Percentiles rank a stretch among this genome's conserved stretches.
Conservation (phyloP, 2,329 filamentous ascomycete genomes). For the Byssochlamys sp. region DNA sequence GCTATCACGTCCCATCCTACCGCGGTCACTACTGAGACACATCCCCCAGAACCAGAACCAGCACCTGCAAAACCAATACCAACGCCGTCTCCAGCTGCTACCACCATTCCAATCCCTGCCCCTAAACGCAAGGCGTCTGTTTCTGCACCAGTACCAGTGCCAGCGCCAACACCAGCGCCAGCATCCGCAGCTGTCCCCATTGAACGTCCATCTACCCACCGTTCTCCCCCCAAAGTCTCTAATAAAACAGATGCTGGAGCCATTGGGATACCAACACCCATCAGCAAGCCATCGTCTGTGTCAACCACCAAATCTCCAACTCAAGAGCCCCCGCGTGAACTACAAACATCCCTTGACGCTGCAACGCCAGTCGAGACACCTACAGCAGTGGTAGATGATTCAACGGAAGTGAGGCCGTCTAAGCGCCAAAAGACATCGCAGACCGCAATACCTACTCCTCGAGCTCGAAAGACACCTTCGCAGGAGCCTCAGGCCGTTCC, state of each 20-base stretch:
- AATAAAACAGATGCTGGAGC: neutral
- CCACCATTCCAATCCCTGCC: constrained; percentile 18
- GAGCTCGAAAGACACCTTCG: neutral
- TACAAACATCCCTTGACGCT: neutral
- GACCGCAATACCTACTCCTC: constrained; percentile 1
- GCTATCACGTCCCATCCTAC: neutral
- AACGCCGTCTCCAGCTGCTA: constrained; percentile 5
- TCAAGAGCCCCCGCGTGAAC: neutral
- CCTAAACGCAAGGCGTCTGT: constrained; percentile 20
- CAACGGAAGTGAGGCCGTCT: constrained; percentile 15
- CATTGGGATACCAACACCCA: neutral
- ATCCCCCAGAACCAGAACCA: constrained; percentile 14
- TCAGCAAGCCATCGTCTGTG: neutral
- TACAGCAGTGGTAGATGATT: neutral
- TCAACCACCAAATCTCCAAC: neutral
- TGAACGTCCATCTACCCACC: neutral
- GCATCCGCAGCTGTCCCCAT: neutral
- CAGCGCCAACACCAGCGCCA: neutral
- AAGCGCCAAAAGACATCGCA: constrained; percentile 19
- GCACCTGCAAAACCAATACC: constrained; percentile 1
- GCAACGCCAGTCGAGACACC: neutral
- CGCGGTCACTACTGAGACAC: constrained; percentile 6
- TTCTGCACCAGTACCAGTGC: constrained; percentile 7
- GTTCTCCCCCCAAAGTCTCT: neutral
- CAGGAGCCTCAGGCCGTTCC: neutral